These are phyloP conservation scores for Cryptococcus neoformans DNA, from an alignment of 1,284 basidiomycete species.

Conservation along the genomic window DNA sequence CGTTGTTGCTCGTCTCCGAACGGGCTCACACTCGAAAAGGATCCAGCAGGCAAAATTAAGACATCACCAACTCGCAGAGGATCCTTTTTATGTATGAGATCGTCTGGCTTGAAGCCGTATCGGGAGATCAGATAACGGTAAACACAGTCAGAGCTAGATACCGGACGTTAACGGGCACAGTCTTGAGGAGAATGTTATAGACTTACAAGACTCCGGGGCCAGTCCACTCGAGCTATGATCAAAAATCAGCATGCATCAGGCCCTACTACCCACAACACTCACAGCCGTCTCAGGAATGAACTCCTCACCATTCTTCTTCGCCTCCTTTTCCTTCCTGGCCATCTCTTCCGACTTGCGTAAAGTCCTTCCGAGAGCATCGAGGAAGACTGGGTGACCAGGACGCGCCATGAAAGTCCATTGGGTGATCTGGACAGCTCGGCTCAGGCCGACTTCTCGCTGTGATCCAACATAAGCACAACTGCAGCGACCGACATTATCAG, in stretches of 20 bases:
- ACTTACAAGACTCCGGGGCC: constrained; percentile 41
- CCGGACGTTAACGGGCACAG: neutral
- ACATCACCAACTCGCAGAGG: constrained; percentile 36
- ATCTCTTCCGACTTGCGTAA: constrained; percentile 30
- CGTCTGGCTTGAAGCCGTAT: constrained; percentile 33
- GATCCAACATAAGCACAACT: neutral
- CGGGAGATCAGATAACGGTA: constrained; percentile 35
- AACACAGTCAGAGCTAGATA: constrained; percentile 32
- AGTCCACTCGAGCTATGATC: constrained; percentile 34
- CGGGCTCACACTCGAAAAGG: constrained; percentile 29
- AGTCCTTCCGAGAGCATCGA: constrained; percentile 32
- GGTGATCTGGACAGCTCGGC: constrained; percentile 36
- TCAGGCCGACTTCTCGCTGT: constrained; percentile 26
- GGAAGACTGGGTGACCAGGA: constrained; percentile 40
- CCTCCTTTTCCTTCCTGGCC: constrained; percentile 11
- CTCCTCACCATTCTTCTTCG: constrained; percentile 17
- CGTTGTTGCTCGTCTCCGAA: constrained; percentile 25
- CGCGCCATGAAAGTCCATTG: constrained; percentile 43
- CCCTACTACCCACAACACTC: constrained; percentile 4
- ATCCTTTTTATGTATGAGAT: constrained; percentile 24
- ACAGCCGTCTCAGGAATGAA: constrained; percentile 31
- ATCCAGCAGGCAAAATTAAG: constrained; percentile 33
- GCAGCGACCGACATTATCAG: too few species aligned
- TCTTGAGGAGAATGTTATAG: neutral
- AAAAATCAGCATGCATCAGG: neutral